phyloP scores from a whole-genome alignment of 257 asterid genomes.

The Asclepias syriaca region DNA sequence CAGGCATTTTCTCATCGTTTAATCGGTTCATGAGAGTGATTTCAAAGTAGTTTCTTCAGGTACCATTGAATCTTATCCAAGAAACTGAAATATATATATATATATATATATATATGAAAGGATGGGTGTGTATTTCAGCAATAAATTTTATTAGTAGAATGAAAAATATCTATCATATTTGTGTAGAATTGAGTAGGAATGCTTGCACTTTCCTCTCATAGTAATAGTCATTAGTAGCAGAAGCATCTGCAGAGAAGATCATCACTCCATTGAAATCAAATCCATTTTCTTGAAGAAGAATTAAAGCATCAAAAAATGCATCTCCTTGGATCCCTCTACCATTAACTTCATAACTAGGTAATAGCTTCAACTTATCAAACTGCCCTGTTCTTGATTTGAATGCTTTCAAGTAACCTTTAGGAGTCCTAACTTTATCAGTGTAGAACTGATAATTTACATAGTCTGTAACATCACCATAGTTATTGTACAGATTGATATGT shows the following conservation, averaged over 20 bases:
- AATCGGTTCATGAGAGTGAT: slow-evolving; percentile 86
- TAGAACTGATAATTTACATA: slow-evolving; percentile 69
- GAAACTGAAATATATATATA: too few relatives aligned
- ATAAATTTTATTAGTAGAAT: too few relatives aligned
- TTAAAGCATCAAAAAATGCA: slow-evolving; percentile 49
- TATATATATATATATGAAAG: too few relatives aligned
- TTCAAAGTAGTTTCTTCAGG: slow-evolving; percentile 40
- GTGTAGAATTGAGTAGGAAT: slow-evolving; percentile 50
- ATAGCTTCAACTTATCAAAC: slow-evolving; percentile 39
- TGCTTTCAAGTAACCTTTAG: slow-evolving; percentile 37
- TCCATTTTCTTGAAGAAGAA: slow-evolving; percentile 38
- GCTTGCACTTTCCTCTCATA: slow-evolving; percentile 51
- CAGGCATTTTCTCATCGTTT: slow-evolving; percentile 69
- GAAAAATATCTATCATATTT: too few relatives aligned
- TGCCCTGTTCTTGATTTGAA: slow-evolving; percentile 34
- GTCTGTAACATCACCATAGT: slow-evolving; percentile 40
- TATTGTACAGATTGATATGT: slow-evolving; percentile 33
- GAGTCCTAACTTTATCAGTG: slow-evolving; percentile 45
- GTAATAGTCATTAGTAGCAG: slow-evolving; percentile 35
- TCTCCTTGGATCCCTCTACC: slow-evolving; percentile 85
- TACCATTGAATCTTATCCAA: too few relatives aligned
- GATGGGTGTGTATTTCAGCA: too few relatives aligned
- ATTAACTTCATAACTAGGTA: slow-evolving; percentile 66
- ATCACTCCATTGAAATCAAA: slow-evolving; percentile 50
- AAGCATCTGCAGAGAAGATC: slow-evolving; percentile 82